Conservation (phyloP, 495 filamentous ascomycete genomes). For the Clohesyomyces aquaticus region DNA sequence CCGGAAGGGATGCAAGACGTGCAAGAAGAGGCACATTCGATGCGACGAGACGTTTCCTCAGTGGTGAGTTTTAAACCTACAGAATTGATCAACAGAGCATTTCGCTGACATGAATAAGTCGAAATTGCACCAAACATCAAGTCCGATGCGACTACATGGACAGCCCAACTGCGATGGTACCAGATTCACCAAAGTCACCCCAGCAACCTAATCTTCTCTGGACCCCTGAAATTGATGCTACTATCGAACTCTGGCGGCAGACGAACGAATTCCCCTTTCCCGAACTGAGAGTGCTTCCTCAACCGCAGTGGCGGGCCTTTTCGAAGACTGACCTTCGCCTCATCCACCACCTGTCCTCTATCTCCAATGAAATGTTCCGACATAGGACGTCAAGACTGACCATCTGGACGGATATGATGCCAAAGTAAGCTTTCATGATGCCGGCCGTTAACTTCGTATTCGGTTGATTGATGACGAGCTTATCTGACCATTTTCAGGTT, state of each 20-base stretch:
- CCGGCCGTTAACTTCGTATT: slow-evolving; percentile 39
- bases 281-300: slow-evolving; percentile 71
- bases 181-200: slow-evolving; percentile 59
- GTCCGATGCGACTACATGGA: slow-evolving; percentile 98
- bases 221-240: slow-evolving; percentile 76
- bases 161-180: slow-evolving; percentile 62
- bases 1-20: slow-evolving; percentile 94
- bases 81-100: neutral
- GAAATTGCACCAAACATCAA: slow-evolving; percentile 98
- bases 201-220: slow-evolving; percentile 79
- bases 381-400: slow-evolving; percentile 79
- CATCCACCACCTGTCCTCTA: slow-evolving; percentile 86
- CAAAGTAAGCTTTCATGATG: slow-evolving; percentile 68
- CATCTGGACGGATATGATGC: slow-evolving; percentile 89
- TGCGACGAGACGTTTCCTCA: slow-evolving; percentile 98
- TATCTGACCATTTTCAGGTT: slow-evolving; percentile 62
- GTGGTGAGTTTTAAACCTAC: slow-evolving; percentile 67
- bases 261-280: slow-evolving; percentile 88
- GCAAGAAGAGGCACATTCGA: slow-evolving; percentile 95
- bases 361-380: slow-evolving; percentile 78
- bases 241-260: slow-evolving; percentile 79
- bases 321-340: slow-evolving; percentile 79
- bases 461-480: slow-evolving; percentile 17
- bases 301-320: slow-evolving; percentile 65
- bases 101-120: slow-evolving; percentile 56